phyloP scores from a whole-genome alignment of 495 filamentous ascomycete genomes.

The Cetradonia linearis region DNA sequence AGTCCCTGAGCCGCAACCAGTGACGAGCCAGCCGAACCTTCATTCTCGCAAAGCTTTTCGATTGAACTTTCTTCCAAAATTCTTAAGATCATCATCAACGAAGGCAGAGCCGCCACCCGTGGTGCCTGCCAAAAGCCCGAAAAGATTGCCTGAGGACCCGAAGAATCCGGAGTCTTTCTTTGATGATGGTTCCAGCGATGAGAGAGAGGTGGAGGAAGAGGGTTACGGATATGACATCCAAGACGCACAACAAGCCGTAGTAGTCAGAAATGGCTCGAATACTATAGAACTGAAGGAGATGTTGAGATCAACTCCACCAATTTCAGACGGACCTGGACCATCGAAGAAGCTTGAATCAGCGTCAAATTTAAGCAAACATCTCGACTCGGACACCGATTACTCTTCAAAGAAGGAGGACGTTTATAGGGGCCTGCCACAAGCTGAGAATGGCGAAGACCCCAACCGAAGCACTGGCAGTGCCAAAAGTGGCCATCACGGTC shows the following conservation, averaged over 20 bases:
- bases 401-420: constrained; percentile 2
- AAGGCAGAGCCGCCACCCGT: neutral
- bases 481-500: neutral
- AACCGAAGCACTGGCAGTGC: neutral
- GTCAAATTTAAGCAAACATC: neutral
- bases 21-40: neutral
- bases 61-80: constrained; percentile 3
- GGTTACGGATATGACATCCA: constrained; percentile 9
- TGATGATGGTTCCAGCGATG: constrained; percentile 14
- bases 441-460: neutral
- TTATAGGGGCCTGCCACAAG: neutral
- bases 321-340: constrained; percentile 3
- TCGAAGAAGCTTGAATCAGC: constrained; percentile 1
- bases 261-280: constrained; percentile 14
- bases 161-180: constrained; percentile 12
- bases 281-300: constrained; percentile 18
- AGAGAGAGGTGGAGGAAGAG: constrained; percentile 4
- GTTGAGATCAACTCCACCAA: constrained; percentile 9
- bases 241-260: constrained; percentile 10
- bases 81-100: neutral
- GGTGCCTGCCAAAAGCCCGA: constrained; percentile 2
- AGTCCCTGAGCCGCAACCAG: neutral
- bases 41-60: constrained; percentile 2
- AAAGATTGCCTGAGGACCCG: neutral
- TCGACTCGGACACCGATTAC: neutral